Evolutionary conservation across 306 rosid species (phyloP).

Genomic region (Begonia loranthoides): DNA sequence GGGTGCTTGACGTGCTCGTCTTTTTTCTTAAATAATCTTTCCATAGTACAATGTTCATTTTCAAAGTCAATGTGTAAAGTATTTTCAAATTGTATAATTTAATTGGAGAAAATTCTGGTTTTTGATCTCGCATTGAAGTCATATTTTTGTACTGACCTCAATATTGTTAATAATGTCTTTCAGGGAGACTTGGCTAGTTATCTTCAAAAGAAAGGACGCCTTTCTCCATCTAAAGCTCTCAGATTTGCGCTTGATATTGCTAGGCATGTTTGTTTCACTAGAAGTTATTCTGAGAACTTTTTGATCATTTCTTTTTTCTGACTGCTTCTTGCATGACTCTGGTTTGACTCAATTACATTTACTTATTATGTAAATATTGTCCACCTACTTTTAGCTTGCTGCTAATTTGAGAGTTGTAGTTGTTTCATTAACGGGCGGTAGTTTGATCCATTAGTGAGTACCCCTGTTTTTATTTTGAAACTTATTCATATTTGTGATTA

Average conservation of each 20-base stretch:
- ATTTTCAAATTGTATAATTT: neutral
- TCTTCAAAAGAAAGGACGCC: constrained; percentile 87
- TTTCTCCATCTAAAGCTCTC: constrained; percentile 76
- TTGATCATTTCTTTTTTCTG: too few relatives aligned
- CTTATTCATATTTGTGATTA: constrained; percentile 13
- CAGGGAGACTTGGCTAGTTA: constrained; percentile 88
- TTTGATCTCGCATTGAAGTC: constrained; percentile 9
- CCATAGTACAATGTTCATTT: too few relatives aligned
- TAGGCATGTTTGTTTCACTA: constrained; percentile 49
- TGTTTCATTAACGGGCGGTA: neutral
- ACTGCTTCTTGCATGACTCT: too few relatives aligned
- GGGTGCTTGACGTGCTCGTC: too few relatives aligned
- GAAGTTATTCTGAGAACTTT: neutral
- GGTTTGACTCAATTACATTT: too few relatives aligned
- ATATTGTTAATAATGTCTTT: constrained; percentile 12
- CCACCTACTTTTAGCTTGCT: neutral
- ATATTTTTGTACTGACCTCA: neutral
- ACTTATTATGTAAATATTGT: neutral
- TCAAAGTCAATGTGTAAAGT: too few relatives aligned
- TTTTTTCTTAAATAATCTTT: too few relatives aligned
- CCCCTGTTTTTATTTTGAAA: neutral
- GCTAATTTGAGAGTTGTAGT: neutral
- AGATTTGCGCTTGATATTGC: constrained; percentile 85
- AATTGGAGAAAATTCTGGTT: neutral
- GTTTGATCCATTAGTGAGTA: too few relatives aligned